Base-by-base conservation (phyloP, 129 eudicot genomes). In the Dittrichia graveolens region DNA sequence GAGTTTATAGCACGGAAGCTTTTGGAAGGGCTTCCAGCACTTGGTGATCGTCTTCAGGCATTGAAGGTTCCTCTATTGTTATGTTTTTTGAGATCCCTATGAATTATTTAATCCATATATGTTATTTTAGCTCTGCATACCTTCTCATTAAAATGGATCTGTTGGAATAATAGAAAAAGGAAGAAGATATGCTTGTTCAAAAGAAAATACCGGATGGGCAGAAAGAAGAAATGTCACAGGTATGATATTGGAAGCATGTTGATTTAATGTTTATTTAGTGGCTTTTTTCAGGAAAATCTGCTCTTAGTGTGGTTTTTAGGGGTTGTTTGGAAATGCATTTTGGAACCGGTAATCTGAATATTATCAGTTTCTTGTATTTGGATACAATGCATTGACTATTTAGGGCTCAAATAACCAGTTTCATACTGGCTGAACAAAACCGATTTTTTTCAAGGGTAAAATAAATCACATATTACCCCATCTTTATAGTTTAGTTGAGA, bases 161-260 rank as follows among this genome's bases (percentile, higher is more conserved):
- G 18, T 71, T 55, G 78, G 69, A 72, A 53, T 59, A 40, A 53
- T 75, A 95, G 99, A 80, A 82, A 86, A 95, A 95, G 80, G 99
- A 95, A 81, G 94, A 90, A 85, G 97, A 95, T 13, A 90, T 95
- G 97, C 95, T 95, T 78, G 99, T 96, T 7, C 97, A 90, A 72
- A 90, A 90, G 94, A 95, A 90, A 77, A 95, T 95, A 75, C 97
- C 97, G 4, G 96, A 88, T 71, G 99, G 99, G 67, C 82, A 90
- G 61, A 95, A 90, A 80, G 99, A 95, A 82, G 99, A 95, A 85
- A 84, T 95, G 72, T 95, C 99, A 65, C 99, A 86, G 97, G 99
- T 95, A 86, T 63, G 83, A 59, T 31, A 65, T 53, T n/a, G 14
- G 77, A 14, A n/a, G 61, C 11, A 8, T 68, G 53, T 40, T 77